A percentile compares a stretch with the other conserved stretches of the same genome.
These are phyloP conservation scores for Geotrichum siamense DNA, from an alignment of 1,139 yeast genomes.

Conservation along the genomic window DNA sequence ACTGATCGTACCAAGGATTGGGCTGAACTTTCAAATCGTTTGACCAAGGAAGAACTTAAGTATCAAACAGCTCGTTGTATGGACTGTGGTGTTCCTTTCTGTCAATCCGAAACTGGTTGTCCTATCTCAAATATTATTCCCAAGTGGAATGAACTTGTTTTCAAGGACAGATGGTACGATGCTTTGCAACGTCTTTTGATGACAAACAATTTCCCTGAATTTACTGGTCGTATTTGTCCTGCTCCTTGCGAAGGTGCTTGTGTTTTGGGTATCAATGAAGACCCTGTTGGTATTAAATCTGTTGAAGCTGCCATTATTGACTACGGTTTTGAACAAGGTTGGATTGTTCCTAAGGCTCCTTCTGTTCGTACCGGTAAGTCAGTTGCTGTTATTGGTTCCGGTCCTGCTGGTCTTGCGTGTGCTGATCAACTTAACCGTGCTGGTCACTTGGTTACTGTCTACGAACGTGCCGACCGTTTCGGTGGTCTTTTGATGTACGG, in stretches of 20 bases:
- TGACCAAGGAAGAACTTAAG: constrained; percentile 78
- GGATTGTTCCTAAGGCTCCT: constrained; percentile 88
- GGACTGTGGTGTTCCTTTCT: constrained; percentile 99
- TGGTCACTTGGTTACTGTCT: constrained; percentile 85
- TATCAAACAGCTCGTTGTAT: constrained; percentile 97
- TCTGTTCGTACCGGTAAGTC: constrained; percentile 70
- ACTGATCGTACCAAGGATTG: constrained; percentile 78
- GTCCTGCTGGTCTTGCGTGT: constrained; percentile 93
- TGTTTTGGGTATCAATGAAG: constrained; percentile 87
- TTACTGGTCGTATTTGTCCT: constrained; percentile 96
- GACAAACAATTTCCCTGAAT: constrained; percentile 98
- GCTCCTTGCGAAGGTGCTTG: constrained; percentile 99
- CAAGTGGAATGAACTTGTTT: constrained; percentile 94
- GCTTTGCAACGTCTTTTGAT: constrained; percentile 87
- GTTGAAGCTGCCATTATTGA: constrained; percentile 96
- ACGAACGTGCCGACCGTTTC: constrained; percentile 89
- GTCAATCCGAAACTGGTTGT: constrained; percentile 97
- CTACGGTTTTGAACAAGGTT: constrained; percentile 91
- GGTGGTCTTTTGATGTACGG: constrained; percentile 99
- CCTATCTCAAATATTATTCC: constrained; percentile 97
- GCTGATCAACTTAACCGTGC: constrained; percentile 97
- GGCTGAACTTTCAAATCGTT: constrained; percentile 80
- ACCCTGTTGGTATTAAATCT: constrained; percentile 94
- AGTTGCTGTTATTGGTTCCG: constrained; percentile 88
- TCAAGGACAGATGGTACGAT: constrained; percentile 90